These are phyloP conservation scores for Linnemannia exigua DNA, from an alignment of 192 early-diverging fungal species.

Conservation along the genomic window DNA sequence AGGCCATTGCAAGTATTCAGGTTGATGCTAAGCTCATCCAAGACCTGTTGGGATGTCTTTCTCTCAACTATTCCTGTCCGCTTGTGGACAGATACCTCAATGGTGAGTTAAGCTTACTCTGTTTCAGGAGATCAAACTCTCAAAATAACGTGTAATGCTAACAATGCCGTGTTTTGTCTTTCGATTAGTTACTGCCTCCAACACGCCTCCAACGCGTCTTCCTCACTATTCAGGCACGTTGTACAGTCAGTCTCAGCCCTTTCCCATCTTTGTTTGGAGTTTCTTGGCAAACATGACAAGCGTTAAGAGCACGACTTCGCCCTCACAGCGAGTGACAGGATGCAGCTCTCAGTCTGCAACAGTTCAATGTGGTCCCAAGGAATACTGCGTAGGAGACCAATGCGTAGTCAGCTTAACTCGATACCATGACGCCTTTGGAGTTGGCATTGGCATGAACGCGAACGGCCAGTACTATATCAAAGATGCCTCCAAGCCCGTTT, in stretches of 20 bases:
- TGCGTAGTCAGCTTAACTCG: slow-evolving; percentile 64
- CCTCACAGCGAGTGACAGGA: slow-evolving; percentile 9
- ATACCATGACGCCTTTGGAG: slow-evolving; percentile 68
- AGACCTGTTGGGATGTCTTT: slow-evolving; percentile 72
- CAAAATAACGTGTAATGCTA: no score
- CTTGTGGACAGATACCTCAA: slow-evolving; percentile 62
- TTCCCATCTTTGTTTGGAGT: slow-evolving; percentile 64
- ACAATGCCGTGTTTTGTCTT: neutral
- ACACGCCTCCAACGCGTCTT: slow-evolving; percentile 32
- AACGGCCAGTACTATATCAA: slow-evolving; percentile 50
- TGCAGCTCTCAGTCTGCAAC: slow-evolving; percentile 34
- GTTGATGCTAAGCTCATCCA: slow-evolving; percentile 70
- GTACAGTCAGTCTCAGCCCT: slow-evolving; percentile 47
- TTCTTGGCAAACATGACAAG: slow-evolving; percentile 61
- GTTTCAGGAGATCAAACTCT: no score
- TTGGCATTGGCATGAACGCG: slow-evolving; percentile 59
- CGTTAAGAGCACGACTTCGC: slow-evolving; percentile 5
- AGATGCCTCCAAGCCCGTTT: slow-evolving; percentile 61
- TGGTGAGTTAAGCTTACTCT: slow-evolving; percentile 35
- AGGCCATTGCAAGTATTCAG: slow-evolving; percentile 59
- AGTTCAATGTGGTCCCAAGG: slow-evolving; percentile 38
- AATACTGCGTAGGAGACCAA: slow-evolving; percentile 60
- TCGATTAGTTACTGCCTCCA: slow-evolving; percentile 28
- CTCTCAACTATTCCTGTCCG: slow-evolving; percentile 76
- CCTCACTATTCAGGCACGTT: slow-evolving; percentile 65